Base-by-base conservation (phyloP, 1,139 yeast genomes). In the Chernovozyma sophiae-reginae region DNA sequence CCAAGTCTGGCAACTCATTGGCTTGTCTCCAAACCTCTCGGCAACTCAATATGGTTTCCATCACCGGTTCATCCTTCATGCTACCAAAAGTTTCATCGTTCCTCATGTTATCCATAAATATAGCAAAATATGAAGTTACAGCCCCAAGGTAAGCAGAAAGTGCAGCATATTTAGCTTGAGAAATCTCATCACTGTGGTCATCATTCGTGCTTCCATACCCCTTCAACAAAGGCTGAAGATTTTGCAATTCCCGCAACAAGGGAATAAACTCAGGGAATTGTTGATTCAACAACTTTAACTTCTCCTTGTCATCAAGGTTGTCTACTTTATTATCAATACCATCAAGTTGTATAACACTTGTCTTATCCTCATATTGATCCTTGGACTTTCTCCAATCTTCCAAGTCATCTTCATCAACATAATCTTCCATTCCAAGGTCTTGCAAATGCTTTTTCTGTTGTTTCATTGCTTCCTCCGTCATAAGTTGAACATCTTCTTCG, bases 21-120 rank as follows among this genome's bases (percentile, higher is more conserved):
- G 87, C 90, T 49, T 82, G 90, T 55, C 94, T 75, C 96, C 97
- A 90, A n/a, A 85, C 73, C 55, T 89, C 96, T 47, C 94, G 74
- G 3, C 92, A 72, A 38, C 84, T 79, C 41, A 90, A 67, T 31
- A 90, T 82, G 24, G 83, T 74, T 51, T 86, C 90, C 96, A 90
- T 89, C 2, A 90, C 83, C 2, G 92, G 86, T 48, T 83, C 90
- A 40, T 86, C 94, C 50, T 85, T 87, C 82, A 90, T 79, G 23
- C 81, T 69, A 25, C 56, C 43, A 50, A 81, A 79, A 7, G 72
- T 70, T 37, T 79, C 84, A 4, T 71, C 77, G 30, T 68, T 67
- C 30, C 66, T 66, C 39, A 82, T 59, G 30, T 76, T 68, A 27
- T 78, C 79, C 30, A 76, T 60, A 45, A 89, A 74, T 28, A 89